Percentiles rank a stretch among this genome's conserved stretches.
These are phyloP conservation scores for Clathrus columnatus DNA, from an alignment of 768 basidiomycete species.

Conservation along the genomic window DNA sequence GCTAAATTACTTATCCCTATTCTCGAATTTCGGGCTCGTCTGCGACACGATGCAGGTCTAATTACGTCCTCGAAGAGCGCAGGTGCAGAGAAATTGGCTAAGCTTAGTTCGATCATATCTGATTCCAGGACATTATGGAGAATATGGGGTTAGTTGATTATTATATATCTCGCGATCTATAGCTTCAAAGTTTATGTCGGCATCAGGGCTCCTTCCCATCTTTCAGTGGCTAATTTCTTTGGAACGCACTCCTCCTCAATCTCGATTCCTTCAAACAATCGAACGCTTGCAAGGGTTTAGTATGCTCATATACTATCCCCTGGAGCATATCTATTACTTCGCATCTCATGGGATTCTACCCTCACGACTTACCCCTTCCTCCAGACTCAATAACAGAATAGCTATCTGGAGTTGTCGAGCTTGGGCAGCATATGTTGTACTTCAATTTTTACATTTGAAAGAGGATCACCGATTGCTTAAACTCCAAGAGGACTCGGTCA, in stretches of 20 bases:
- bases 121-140: constrained; percentile 70
- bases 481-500: constrained; percentile 42
- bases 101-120: constrained; percentile 46
- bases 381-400: constrained; percentile 28
- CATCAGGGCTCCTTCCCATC: constrained; percentile 63
- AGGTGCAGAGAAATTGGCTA: constrained; percentile 43
- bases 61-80: constrained; percentile 43
- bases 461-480: constrained; percentile 58
- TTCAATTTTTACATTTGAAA: constrained; percentile 65
- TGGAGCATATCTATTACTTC: constrained; percentile 70
- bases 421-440: constrained; percentile 71
- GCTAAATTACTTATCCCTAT: constrained; percentile 63
- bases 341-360: constrained; percentile 49
- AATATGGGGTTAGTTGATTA: constrained; percentile 60
- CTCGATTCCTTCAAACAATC: constrained; percentile 60
- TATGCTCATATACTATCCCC: constrained; percentile 73
- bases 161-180: not conserved
- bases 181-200: not conserved
- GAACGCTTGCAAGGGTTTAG: constrained; percentile 70
- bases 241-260: constrained; percentile 64
- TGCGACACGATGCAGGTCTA: constrained; percentile 59
- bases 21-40: constrained; percentile 54
- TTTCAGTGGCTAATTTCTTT: constrained; percentile 72
- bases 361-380: constrained; percentile 38
- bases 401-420: constrained; percentile 69